Evolutionary conservation across 768 basidiomycete species (phyloP).

Genomic region (Tylopilus intermedius): DNA sequence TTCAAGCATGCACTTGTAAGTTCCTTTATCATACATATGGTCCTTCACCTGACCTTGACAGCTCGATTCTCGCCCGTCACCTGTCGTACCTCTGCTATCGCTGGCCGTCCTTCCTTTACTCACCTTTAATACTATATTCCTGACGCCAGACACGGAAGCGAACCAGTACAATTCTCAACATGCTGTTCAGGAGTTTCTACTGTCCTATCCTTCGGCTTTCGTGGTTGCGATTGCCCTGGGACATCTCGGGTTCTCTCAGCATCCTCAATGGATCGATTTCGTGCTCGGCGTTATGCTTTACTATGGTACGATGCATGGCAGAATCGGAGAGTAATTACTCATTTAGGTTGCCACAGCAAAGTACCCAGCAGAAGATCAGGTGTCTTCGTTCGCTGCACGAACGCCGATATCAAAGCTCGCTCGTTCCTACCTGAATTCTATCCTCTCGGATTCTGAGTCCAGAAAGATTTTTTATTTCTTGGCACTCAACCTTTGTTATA

Average conservation of each 20-base stretch:
- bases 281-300: conserved; percentile 55
- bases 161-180: conserved; percentile 46
- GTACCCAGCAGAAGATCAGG: conserved; percentile 45
- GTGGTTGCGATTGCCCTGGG: conserved; percentile 52
- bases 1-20: conserved; percentile 58
- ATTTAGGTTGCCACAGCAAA: conserved; percentile 36
- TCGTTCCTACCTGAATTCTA: conserved; percentile 79
- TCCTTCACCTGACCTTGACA: conserved; percentile 22
- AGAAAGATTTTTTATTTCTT: conserved; percentile 97
- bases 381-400: conserved; percentile 39
- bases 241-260: conserved; percentile 57
- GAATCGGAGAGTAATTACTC: conserved; percentile 1
- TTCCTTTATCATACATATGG: not conserved
- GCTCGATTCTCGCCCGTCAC: conserved; percentile 48
- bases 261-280: conserved; percentile 54
- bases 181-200: conserved; percentile 49
- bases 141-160: conserved; percentile 47
- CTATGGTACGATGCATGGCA: conserved; percentile 44
- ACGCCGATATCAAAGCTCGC: conserved; percentile 52
- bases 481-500: conserved; percentile 89
- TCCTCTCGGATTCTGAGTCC: conserved; percentile 87
- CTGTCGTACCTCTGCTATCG: conserved; percentile 52
- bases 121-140: conserved; percentile 57
- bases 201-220: conserved; percentile 54
- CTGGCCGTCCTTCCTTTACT: conserved; percentile 58